A percentile compares a stretch with the other conserved stretches of the same genome.
phyloP scores from a whole-genome alignment of 2,329 filamentous ascomycete species.

The Colletotrichum orbiculare region DNA sequence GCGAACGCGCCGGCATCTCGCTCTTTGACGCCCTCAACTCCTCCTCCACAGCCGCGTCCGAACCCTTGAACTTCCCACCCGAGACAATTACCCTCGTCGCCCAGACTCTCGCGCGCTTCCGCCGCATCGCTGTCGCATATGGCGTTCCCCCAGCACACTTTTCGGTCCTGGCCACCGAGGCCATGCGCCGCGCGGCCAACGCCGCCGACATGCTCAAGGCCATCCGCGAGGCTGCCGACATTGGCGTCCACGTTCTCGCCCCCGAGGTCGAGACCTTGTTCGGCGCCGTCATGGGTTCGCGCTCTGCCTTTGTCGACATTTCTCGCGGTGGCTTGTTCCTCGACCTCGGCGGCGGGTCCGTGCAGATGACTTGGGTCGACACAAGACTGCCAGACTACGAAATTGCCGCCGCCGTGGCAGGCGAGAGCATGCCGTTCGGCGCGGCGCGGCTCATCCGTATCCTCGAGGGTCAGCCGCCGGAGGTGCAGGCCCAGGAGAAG shows the following conservation, averaged over 20 bases:
- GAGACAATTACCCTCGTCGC: slow-evolving; percentile 75
- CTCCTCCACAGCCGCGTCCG: slow-evolving; percentile 44
- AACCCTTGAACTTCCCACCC: slow-evolving; percentile 56
- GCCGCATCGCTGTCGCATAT: slow-evolving; percentile 75
- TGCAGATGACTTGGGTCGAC: slow-evolving; percentile 74
- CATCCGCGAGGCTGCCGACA: slow-evolving; percentile 70
- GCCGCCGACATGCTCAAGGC: slow-evolving; percentile 72
- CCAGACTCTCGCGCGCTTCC: slow-evolving; percentile 75
- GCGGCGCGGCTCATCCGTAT: slow-evolving; percentile 67
- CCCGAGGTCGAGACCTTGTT: slow-evolving; percentile 86
- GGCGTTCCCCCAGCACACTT: slow-evolving; percentile 74
- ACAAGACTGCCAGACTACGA: slow-evolving; percentile 60
- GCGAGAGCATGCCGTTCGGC: slow-evolving; percentile 70
- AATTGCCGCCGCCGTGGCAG: slow-evolving; percentile 62
- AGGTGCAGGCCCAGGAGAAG: slow-evolving; percentile 58
- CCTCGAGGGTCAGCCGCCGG: slow-evolving; percentile 53
- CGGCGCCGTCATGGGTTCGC: slow-evolving; percentile 81
- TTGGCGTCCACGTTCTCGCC: slow-evolving; percentile 77
- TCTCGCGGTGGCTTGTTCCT: slow-evolving; percentile 78
- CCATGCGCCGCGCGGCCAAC: slow-evolving; percentile 84
- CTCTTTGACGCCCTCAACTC: slow-evolving; percentile 83
- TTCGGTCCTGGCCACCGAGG: slow-evolving; percentile 86
- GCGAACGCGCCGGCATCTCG: slow-evolving; percentile 83
- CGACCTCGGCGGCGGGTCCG: slow-evolving; percentile 82
- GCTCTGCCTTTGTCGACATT: slow-evolving; percentile 76